Evolutionary conservation across 148 eudicot genomes (phyloP).

Genomic region (Fagopyrum esculentum): DNA sequence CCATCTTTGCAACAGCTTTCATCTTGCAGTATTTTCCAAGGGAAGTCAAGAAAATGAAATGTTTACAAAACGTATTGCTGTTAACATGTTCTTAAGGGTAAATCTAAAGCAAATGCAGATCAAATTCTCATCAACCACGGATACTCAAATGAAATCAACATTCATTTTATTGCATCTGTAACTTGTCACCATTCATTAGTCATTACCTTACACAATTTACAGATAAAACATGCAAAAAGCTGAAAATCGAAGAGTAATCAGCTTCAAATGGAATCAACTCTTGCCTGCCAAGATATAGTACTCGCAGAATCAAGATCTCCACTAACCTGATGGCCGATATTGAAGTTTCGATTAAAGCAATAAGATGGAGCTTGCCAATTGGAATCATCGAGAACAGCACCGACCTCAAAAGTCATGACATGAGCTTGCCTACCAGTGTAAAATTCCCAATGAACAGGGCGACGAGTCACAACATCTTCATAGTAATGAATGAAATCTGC

Average conservation of each 20-base stretch:
- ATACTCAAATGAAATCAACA: not conserved
- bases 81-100: too few relatives aligned
- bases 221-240: not conserved
- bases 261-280: not conserved
- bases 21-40: too few relatives aligned
- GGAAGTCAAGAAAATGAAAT: too few relatives aligned
- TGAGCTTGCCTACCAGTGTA: slow-evolving; percentile 30
- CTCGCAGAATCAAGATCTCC: not conserved
- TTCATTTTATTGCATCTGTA: not conserved
- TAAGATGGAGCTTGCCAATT: slow-evolving; percentile 13
- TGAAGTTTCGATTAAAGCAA: not conserved
- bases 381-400: slow-evolving; percentile 5
- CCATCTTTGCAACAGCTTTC: too few relatives aligned
- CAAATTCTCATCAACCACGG: not conserved
- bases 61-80: too few relatives aligned
- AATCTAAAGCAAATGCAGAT: too few relatives aligned
- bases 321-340: not conserved
- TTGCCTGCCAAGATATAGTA: not conserved
- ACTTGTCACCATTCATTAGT: not conserved
- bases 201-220: slow-evolving; percentile 7
- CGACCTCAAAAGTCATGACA: slow-evolving; percentile 12
- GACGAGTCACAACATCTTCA: slow-evolving; percentile 48
- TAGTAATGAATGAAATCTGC: slow-evolving; percentile 53
- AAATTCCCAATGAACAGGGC: slow-evolving; percentile 64
- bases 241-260: not conserved